These are phyloP conservation scores for Sordaria brevicollis DNA, from an alignment of 495 filamentous ascomycete species.

Conservation along the genomic window DNA sequence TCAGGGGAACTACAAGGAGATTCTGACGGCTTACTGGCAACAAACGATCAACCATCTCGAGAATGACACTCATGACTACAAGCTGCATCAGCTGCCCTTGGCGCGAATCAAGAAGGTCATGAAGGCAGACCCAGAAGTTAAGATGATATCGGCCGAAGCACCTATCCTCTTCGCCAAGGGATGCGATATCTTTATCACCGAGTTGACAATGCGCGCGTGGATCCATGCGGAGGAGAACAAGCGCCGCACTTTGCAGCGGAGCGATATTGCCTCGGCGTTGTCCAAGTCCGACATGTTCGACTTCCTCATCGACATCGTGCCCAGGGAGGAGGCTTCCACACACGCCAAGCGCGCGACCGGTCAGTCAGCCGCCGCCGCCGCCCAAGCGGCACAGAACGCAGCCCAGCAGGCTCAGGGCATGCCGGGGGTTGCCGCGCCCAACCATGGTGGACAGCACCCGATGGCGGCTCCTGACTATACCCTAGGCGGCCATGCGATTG, in stretches of 20 bases:
- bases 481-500: conserved; percentile 20
- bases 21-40: conserved; percentile 97
- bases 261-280: conserved; percentile 89
- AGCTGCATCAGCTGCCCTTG: conserved; percentile 88
- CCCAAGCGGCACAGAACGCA: conserved; percentile 39
- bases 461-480: conserved; percentile 62
- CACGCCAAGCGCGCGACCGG: conserved; percentile 59
- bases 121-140: conserved; percentile 98
- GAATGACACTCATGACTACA: conserved; percentile 93
- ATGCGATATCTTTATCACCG: conserved; percentile 98
- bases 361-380: conserved; percentile 40
- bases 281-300: conserved; percentile 99
- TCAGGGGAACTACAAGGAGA: conserved; percentile 85
- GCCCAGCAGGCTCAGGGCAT: conserved; percentile 47
- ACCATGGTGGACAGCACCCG: conserved; percentile 37
- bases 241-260: conserved; percentile 85
- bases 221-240: conserved; percentile 99
- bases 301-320: conserved; percentile 98
- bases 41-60: conserved; percentile 93
- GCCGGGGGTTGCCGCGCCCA: conserved; percentile 47
- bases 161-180: conserved; percentile 98
- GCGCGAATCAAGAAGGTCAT: conserved; percentile 99
- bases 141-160: conserved; percentile 98
- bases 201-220: conserved; percentile 99
- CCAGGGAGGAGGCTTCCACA: conserved; percentile 79